Base-by-base conservation (phyloP, 306 rosid species). In the Inga oerstediana region DNA sequence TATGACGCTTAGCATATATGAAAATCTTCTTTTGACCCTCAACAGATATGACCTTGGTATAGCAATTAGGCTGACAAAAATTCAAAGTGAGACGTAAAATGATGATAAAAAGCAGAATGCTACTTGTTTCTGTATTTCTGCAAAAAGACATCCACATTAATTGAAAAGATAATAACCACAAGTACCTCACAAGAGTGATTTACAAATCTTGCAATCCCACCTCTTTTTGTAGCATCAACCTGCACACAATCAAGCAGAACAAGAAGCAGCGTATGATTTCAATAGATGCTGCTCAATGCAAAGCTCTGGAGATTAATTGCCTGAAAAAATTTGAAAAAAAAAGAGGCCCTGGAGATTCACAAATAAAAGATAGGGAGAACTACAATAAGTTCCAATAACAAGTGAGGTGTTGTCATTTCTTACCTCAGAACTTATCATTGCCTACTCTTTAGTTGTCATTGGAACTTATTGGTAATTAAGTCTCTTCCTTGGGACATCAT, bases 151-250 rank as follows among this genome's bases (percentile, higher is more conserved):
- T 76, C 78, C 49, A 41, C 32, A 19, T 62, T 74, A 80, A 22
- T 64, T 80, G 4, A 27, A n/a, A 77, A 66, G 67, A 72, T 75
- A 74, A 48, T 43, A 75, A 52, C 67, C 62, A 46, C 19, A 88
- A 67, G 78, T 89, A 96, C 99, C 98, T 96, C 98, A 86, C 99
- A 96, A 69, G 98, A 96, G 89, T 96, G 99, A 87, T 94, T 94
- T 83, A 96, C 79, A 84, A 96, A 94, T 87, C 99, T 90, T 73
- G 99, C 99, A 86, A 96, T 86, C 72, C 99, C 98, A 32, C 99
- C 99, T 77, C 93, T 92, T 89, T 94, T 96, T 19, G 99, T 94
- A 75, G 99, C 99, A 92, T 96, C 99, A 66, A 96, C 99, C 99
- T 96, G 79, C 86, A 86, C 46, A 84, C 4, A 81, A 76, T 86